Conservation (phyloP, 345 rosid genomes). For the Melaleuca alternifolia region DNA sequence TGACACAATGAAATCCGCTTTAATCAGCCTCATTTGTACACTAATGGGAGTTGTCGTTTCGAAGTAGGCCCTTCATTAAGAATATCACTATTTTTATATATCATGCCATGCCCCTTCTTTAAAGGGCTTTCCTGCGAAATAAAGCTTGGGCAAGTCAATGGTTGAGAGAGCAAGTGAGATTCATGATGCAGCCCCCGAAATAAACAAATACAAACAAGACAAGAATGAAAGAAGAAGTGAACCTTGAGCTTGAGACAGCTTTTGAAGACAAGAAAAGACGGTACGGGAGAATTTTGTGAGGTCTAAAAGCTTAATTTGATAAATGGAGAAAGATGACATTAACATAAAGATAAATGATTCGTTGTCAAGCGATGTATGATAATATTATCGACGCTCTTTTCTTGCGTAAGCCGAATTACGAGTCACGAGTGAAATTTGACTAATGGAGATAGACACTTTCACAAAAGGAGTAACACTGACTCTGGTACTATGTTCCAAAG, state of each 20-base stretch:
- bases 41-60: background rate
- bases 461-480: no score
- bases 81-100: background rate
- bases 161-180: background rate
- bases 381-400: no score
- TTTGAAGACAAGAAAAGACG: background rate
- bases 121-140: background rate
- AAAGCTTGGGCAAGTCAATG: rapidly evolving
- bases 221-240: background rate
- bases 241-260: background rate
- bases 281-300: no score
- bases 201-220: background rate
- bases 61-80: background rate
- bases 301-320: no score
- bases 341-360: no score
- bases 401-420: no score
- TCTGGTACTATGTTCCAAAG: no score
- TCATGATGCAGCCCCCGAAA: background rate
- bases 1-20: background rate
- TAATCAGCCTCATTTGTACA: background rate
- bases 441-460: no score
- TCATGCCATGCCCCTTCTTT: background rate
- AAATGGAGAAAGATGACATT: no score
- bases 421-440: no score
- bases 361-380: no score